These are phyloP conservation scores for Pseudozyma thailandica DNA, from an alignment of 1,284 basidiomycete species.

Conservation along the genomic window DNA sequence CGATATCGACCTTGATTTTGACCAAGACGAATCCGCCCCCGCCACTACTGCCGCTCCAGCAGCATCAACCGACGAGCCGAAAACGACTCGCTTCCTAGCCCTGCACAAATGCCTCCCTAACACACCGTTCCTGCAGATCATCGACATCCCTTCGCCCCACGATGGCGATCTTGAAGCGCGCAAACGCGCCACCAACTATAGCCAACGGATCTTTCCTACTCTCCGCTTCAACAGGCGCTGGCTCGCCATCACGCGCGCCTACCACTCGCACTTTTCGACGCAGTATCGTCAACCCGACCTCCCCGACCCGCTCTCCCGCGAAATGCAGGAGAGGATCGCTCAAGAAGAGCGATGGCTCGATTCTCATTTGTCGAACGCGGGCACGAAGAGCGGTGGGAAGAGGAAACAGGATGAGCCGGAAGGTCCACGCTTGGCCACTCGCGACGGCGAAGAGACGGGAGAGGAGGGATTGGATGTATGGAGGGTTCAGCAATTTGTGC, in stretches of 20 bases:
- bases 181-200: slow-evolving; percentile 11
- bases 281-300: slow-evolving; percentile 71
- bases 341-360: slow-evolving; percentile 72
- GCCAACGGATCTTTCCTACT: slow-evolving; percentile 64
- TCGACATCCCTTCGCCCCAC: slow-evolving; percentile 37
- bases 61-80: not conserved
- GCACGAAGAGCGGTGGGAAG: slow-evolving; percentile 65
- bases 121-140: slow-evolving; percentile 76
- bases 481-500: slow-evolving; percentile 49
- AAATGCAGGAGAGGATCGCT: slow-evolving; percentile 53
- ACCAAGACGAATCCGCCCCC: slow-evolving; percentile 18
- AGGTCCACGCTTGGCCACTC: not conserved
- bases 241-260: slow-evolving; percentile 90
- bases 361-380: slow-evolving; percentile 74
- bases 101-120: slow-evolving; percentile 89
- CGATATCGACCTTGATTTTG: slow-evolving; percentile 43
- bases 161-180: slow-evolving; percentile 31
- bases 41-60: not conserved
- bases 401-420: slow-evolving; percentile 65
- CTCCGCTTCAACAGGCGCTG: slow-evolving; percentile 80
- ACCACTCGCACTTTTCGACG: slow-evolving; percentile 80
- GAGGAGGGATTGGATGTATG: slow-evolving; percentile 25
- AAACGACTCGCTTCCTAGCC: slow-evolving; percentile 82
- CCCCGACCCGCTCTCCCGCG: slow-evolving; percentile 75
- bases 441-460: not conserved